A percentile compares a stretch with the other conserved stretches of the same genome.
Conservation (phyloP, 2,329 filamentous ascomycete species). For the Fusarium sp. region DNA sequence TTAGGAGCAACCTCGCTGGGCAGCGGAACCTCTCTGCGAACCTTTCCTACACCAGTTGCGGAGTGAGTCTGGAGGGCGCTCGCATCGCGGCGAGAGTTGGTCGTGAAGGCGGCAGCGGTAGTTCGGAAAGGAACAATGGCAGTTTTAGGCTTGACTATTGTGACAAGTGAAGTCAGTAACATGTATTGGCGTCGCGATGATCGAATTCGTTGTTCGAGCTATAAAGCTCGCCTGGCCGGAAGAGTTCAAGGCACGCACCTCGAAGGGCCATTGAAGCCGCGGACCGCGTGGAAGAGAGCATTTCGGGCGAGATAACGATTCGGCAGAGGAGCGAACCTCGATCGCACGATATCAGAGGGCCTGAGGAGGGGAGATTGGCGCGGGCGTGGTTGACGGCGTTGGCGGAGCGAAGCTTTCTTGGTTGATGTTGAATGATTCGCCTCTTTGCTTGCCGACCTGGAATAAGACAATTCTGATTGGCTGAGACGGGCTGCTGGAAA, state of each 20-base stretch:
- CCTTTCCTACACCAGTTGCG: conserved; percentile 64
- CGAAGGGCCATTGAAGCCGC: conserved; percentile 63
- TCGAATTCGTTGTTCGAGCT: conserved; percentile 15
- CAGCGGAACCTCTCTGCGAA: conserved; percentile 77
- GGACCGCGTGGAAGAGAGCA: conserved; percentile 62
- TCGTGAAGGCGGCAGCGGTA: conserved; percentile 71
- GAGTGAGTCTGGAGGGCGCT: conserved; percentile 64
- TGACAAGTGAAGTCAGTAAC: conserved; percentile 12
- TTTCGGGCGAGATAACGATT: conserved; percentile 44
- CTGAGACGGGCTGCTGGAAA: not conserved
- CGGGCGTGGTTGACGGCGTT: conserved; percentile 23
- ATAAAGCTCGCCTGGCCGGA: conserved; percentile 37
- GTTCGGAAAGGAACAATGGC: conserved; percentile 72
- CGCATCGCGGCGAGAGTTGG: conserved; percentile 73
- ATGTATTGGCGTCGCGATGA: conserved; percentile 6
- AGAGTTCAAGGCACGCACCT: conserved; percentile 52
- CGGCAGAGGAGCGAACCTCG: conserved; percentile 33
- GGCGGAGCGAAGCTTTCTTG: conserved; percentile 37
- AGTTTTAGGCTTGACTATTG: conserved; percentile 71
- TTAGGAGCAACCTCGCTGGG: conserved; percentile 83
- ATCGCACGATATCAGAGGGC: conserved; percentile 26
- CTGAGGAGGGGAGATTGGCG: conserved; percentile 28
- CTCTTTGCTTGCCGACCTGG: conserved; percentile 41
- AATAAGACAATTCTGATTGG: conserved; percentile 49
- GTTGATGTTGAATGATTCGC: conserved; percentile 47